A percentile compares a stretch with the other conserved stretches of the same genome.
Conservation (phyloP, 73 alveolate genomes). For the Symbiodinium pilosum region DNA sequence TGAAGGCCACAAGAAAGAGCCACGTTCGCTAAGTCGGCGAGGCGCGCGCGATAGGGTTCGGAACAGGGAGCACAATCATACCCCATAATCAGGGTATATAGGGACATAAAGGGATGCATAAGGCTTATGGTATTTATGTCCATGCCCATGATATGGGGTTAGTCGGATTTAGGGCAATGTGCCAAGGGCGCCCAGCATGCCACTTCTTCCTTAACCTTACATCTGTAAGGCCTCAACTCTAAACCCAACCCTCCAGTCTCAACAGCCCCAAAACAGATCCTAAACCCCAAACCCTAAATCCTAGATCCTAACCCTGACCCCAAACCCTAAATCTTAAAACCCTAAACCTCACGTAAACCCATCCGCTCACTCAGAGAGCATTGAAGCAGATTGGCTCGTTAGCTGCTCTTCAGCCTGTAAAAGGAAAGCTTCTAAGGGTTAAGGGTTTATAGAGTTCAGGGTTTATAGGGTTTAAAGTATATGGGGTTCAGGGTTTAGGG, state of each 20-base stretch:
- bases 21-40: background rate
- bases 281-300: background rate
- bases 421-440: too few species aligned
- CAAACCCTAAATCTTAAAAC: too few species aligned
- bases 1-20: background rate
- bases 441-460: too few species aligned
- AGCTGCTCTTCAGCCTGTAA: conserved; percentile 72
- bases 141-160: too few species aligned
- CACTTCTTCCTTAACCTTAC: background rate
- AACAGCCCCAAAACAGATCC: background rate
- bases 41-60: background rate
- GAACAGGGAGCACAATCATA: too few species aligned
- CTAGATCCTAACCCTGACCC: background rate
- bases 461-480: too few species aligned
- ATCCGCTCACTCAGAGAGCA: conserved; percentile 67
- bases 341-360: too few species aligned
- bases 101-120: too few species aligned
- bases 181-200: background rate
- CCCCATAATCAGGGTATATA: too few species aligned
- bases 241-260: background rate
- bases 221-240: background rate
- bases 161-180: background rate
- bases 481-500: too few species aligned
- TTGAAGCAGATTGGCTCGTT: conserved; percentile 76
- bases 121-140: too few species aligned